These are phyloP conservation scores for Yarrowia sp. DNA, from an alignment of 805 yeast species.

Conservation along the genomic window DNA sequence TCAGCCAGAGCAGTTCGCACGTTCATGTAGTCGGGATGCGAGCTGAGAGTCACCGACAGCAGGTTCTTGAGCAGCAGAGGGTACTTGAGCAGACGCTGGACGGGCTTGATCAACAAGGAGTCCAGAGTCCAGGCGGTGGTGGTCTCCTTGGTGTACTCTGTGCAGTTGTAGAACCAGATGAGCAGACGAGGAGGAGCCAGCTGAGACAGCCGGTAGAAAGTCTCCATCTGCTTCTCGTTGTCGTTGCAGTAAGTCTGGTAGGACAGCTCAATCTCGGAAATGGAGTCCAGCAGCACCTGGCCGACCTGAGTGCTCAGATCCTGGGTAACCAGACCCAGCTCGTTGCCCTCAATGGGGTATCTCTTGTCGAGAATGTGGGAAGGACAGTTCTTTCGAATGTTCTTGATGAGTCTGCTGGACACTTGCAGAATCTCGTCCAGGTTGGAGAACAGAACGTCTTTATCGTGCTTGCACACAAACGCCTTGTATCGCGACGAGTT, in stretches of 20 bases:
- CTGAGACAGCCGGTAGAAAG: constrained; percentile 44
- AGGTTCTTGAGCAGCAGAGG: constrained; percentile 51
- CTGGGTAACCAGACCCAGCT: constrained; percentile 40
- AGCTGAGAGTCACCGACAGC: constrained; percentile 47
- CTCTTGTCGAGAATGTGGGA: constrained; percentile 45
- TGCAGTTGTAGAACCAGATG: constrained; percentile 51
- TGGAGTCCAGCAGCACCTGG: constrained; percentile 46
- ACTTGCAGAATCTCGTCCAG: constrained; percentile 49
- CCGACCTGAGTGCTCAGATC: constrained; percentile 49
- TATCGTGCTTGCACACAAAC: constrained; percentile 46
- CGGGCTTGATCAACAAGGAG: constrained; percentile 54
- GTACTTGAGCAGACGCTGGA: constrained; percentile 56
- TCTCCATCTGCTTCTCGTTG: constrained; percentile 47
- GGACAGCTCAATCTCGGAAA: constrained; percentile 48
- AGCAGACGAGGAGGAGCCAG: constrained; percentile 45
- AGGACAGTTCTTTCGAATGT: constrained; percentile 47
- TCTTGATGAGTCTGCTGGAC: constrained; percentile 47
- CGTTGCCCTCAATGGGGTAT: constrained; percentile 41
- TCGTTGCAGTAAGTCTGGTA: constrained; percentile 49
- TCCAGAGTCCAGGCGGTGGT: constrained; percentile 55
- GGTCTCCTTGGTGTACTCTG: constrained; percentile 44
- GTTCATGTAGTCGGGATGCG: constrained; percentile 57
- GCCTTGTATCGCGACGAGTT: constrained; percentile 42
- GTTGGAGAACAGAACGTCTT: constrained; percentile 48
- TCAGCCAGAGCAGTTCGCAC: constrained; percentile 43